Base-by-base conservation (phyloP, 768 basidiomycete species). In the Amanita pseudoporphyria region DNA sequence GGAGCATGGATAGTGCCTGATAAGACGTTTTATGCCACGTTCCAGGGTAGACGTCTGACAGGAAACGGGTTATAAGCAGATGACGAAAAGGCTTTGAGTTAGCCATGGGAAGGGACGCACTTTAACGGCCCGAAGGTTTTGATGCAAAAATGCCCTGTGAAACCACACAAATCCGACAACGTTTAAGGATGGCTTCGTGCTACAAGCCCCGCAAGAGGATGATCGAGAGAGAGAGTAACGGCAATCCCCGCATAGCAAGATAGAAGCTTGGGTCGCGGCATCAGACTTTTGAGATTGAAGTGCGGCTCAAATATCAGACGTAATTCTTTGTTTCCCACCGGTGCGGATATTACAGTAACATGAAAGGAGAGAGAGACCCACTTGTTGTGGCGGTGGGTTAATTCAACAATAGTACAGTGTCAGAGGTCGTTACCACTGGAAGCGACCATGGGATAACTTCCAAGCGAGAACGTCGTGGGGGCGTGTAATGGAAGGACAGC, bases 221-320 rank as follows among this genome's bases (percentile, higher is more conserved):
- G 40, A 22, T 41, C 13, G 24, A 41, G 40, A 26, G 14, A 9
- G 13, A 24, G 22, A n/a, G n/a, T n/a, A n/a, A 10, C 40, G 22
- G 40, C 10, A 41, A 41, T 6, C 12, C 6, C 40, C 24, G 13
- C 22, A 41, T 12, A 21, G 4, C 14, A 24, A 41, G 39, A 24
- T 40, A 24, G 24, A 28, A 41, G 39, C 1, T 5, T n/a, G n/a
- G 6, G 10, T 41, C 21, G 14, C 24, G 12, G 21, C 16, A 43
- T 30, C 41, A 43, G 41, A 43, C n/a, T 43, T n/a, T 43, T 28
- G 41, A 43, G 41, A 43, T 43, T 43, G 41, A 28, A 43, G 26
- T 43, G 41, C 41, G 41, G 41, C 41, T 16, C 26, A 43, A 43
- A 14, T 37, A n/a, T 40, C 39, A 22, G 19, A 21, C 2, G 22